Percentiles rank a stretch among this genome's conserved stretches.
phyloP scores from a whole-genome alignment of 139 green algal genomes.

The Ettlia oleoabundans region DNA sequence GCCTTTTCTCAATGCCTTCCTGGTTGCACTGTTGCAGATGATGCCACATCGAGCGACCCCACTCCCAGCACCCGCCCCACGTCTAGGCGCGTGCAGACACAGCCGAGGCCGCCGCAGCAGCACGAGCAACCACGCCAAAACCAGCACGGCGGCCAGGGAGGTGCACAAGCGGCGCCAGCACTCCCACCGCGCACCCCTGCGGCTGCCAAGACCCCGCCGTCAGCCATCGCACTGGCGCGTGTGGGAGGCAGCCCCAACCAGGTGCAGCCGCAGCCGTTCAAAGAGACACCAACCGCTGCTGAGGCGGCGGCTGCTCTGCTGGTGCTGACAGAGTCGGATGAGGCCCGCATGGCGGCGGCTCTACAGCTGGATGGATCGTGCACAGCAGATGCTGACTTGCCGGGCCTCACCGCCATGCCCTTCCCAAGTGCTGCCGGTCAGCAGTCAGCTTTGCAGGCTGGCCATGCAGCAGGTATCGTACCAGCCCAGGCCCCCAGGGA shows the following conservation, averaged over 20 bases:
- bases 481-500: too few species aligned
- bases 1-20: too few species aligned
- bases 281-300: constrained; percentile 6
- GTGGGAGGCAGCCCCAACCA: neutral
- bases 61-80: neutral
- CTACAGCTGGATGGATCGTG: neutral
- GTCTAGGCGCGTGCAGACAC: neutral
- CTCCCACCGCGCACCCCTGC: neutral
- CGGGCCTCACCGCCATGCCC: neutral
- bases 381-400: too few species aligned
- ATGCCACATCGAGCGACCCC: neutral
- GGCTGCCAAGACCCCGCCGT: neutral
- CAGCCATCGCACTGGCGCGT: neutral
- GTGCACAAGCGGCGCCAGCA: too few species aligned
- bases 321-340: constrained; percentile 26
- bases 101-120: neutral
- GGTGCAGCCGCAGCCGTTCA: neutral
- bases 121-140: neutral
- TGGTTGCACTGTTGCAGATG: neutral
- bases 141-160: too few species aligned
- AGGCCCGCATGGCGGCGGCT: neutral
- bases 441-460: neutral
- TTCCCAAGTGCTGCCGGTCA: neutral
- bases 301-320: constrained; percentile 24
- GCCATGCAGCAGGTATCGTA: too few species aligned